Base-by-base conservation (phyloP, 352 stramenopile species). In the Pythium guiyangense region DNA sequence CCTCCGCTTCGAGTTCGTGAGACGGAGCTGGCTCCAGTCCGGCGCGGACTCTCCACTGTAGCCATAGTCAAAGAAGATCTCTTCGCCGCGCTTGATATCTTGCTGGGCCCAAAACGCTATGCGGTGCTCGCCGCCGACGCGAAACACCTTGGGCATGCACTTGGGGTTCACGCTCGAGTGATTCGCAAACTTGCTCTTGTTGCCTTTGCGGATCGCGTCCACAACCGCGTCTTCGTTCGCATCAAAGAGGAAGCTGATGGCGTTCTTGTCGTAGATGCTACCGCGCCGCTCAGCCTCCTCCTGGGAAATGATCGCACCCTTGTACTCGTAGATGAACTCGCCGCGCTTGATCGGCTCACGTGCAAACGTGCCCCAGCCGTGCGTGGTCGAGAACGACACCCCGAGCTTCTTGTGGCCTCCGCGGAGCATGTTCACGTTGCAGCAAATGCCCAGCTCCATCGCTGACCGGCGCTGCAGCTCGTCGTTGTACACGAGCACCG, bases 101-200 rank as follows among this genome's bases (percentile, higher is more conserved):
- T 90, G 64, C 48, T 84, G 69, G 0, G 94, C 92, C 79, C 88
- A 98, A 48, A 98, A 90, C n/a, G 77, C 88, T 68, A 98, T 96
- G 44, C 80, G 74, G 63, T 92, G 77, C 50, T 97, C 83, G 11
- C 92, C 90, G 39, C 87, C 81, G 2, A 97, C 85, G 31, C 74
- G 71, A 48, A 96, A 53, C 44, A 94, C 79, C 60, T 88, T 90
- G 1, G 88, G 71, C 49, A 80, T 75, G 59, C 85, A 94, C 55
- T 97, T 97, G 4, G 85, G 81, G 25, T 73, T 52, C 27, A 66
- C 66, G 25, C 51, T 62, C 18, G 63, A 74, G 62, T 98, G 90
- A 60, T 97, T 96, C 0, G 79, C 76, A 57, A 95, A 98, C 50
- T 91, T 87, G 52, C 86, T 92, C 73, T 98, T 97, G 77, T 98